Evolutionary conservation across 306 rosid genomes (phyloP).

Genomic region (Comarum palustre): DNA sequence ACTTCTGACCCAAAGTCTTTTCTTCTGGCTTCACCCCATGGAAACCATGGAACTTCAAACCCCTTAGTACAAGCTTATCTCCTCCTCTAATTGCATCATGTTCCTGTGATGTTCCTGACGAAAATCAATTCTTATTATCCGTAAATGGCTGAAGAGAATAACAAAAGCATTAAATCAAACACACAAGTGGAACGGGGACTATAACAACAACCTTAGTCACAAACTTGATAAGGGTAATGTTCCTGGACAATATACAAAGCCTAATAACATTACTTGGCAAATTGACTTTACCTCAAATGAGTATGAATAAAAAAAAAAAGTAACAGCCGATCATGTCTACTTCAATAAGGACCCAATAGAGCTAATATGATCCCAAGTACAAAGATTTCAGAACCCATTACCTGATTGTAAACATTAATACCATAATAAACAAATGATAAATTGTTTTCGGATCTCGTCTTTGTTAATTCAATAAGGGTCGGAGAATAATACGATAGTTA

Average conservation of each 20-base stretch:
- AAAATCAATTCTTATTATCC: slow-evolving; percentile 1
- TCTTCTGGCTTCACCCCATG: slow-evolving; percentile 76
- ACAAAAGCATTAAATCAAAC: background rate
- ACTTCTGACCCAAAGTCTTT: slow-evolving; percentile 71
- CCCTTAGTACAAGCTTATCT: slow-evolving; percentile 74
- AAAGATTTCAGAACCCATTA: background rate
- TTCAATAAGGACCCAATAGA: background rate
- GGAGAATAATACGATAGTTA: background rate
- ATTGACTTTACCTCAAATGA: background rate
- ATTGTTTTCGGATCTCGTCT: background rate
- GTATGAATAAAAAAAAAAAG: background rate
- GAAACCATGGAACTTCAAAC: slow-evolving; percentile 72
- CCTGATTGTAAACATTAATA: background rate
- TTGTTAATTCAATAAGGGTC: no score
- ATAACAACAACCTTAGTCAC: background rate
- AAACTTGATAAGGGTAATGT: background rate
- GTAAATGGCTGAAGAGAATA: background rate
- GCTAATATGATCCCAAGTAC: background rate
- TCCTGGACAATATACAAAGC: background rate
- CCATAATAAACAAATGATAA: background rate
- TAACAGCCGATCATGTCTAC: background rate
- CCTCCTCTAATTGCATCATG: slow-evolving; percentile 37
- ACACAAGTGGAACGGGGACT: background rate
- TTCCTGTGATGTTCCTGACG: slow-evolving; percentile 41
- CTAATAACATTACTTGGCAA: background rate